Evolutionary conservation across 1,139 yeast genomes (phyloP), one percentile per base, ranked within the genome.

Genomic region (Sugiyamaella pinicola): DNA sequence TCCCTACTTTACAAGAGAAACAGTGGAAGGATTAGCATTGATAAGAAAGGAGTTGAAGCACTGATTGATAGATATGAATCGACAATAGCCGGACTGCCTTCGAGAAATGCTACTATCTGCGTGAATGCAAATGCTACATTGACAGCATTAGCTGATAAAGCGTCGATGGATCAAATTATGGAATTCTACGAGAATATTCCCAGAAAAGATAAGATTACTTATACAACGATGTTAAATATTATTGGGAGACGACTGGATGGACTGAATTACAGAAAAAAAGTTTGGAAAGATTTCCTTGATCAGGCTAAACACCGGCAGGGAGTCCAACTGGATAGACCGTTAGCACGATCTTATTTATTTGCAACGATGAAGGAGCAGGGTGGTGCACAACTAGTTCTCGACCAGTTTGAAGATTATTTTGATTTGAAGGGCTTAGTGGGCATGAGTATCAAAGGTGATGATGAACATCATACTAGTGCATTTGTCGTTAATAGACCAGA

Each of bases 201-300:
- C 8, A 28, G 40, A 10, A 50, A 53, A 28, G 61, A 58, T 19
- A 42, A 28, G 15, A 49, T 55, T 12, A 54, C 60, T 5, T 57
- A 53, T 24, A 55, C 60, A 8, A 58, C 58, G 3, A 50, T 53
- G 44, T 40, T 58, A 18, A 58, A 54, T 46, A 53, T 55, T 3
- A 39, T 54, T 38, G 53, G 58, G 28, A 33, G 50, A 22, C 24
- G 49, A 8, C 21, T 44, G 24, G 31, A 56, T 42, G 39, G 51
- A 31, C 31, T 19, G 22, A 13, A 17, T 31, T n/a, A 15, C 41
- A 35, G 26, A 13, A 38, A 50, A 33, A 39, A 38, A 17, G 41
- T 58, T 2, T 58, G 61, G 61, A 19, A 46, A 2, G 56, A 58
- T 24, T 52, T 52, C 4, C 37, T 54, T 12, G 52, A 49, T n/a